These are phyloP conservation scores for Inga leiocalycina DNA, from an alignment of 306 rosid genomes.

Conservation along the genomic window DNA sequence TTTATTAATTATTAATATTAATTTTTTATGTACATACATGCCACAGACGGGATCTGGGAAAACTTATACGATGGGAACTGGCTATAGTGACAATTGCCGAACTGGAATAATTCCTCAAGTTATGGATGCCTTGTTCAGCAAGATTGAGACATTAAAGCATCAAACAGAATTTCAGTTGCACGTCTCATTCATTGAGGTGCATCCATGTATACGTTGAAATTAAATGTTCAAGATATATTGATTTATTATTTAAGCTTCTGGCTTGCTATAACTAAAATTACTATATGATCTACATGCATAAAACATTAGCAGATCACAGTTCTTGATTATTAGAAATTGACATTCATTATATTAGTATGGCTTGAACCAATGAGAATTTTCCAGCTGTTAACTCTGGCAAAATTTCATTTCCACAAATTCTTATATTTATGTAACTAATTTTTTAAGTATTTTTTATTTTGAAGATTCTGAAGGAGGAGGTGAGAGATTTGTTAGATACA, in stretches of 20 bases:
- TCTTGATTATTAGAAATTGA: neutral
- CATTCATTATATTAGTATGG: constrained; percentile 9
- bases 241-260: neutral
- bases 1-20: constrained; percentile 26
- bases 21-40: constrained; percentile 28
- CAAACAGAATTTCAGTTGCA: constrained; percentile 79
- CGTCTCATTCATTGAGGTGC: constrained; percentile 85
- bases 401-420: constrained; percentile 23
- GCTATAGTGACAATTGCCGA: constrained; percentile 56
- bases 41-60: constrained; percentile 91
- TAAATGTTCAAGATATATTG: neutral
- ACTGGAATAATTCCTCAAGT: constrained; percentile 69
- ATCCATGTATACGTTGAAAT: neutral
- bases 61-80: constrained; percentile 92
- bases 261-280: neutral
- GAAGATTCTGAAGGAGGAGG: constrained; percentile 85
- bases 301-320: neutral
- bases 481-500: constrained; percentile 71
- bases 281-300: neutral
- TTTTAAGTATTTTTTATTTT: constrained; percentile 42
- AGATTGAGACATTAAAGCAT: constrained; percentile 66
- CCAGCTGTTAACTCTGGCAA: constrained; percentile 2
- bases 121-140: constrained; percentile 73
- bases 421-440: neutral
- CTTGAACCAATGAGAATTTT: constrained; percentile 25